Percentiles rank a stretch among this genome's conserved stretches.
These are phyloP conservation scores for Candida multigemmis DNA, from an alignment of 805 yeast species.

Conservation along the genomic window DNA sequence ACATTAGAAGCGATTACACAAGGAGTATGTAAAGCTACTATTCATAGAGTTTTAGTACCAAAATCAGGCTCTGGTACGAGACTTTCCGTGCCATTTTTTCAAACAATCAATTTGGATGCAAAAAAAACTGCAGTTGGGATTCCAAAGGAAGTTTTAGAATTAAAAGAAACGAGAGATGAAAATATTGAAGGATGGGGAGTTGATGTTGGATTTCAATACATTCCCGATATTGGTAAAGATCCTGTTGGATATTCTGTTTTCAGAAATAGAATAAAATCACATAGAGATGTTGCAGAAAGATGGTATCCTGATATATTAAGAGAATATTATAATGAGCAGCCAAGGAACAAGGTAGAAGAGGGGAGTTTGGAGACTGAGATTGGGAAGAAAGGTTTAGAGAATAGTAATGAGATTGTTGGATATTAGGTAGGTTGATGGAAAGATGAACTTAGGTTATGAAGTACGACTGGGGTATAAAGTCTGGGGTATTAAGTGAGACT, in stretches of 20 bases:
- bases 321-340: no score
- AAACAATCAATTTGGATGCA: slow-evolving; percentile 33
- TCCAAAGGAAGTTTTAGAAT: slow-evolving; percentile 15
- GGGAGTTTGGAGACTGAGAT: no score
- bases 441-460: no score
- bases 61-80: slow-evolving; percentile 28
- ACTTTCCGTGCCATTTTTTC: slow-evolving; percentile 40
- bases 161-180: slow-evolving; percentile 26
- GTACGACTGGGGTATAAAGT: no score
- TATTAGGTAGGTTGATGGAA: no score
- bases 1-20: slow-evolving; percentile 51
- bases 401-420: no score
- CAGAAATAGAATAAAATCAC: slow-evolving; percentile 34
- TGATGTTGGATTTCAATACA: slow-evolving; percentile 31
- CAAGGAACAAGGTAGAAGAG: no score
- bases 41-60: slow-evolving; percentile 45
- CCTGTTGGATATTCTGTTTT: slow-evolving; percentile 42
- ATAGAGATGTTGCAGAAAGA: slow-evolving; percentile 32
- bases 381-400: no score
- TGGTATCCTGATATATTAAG: slow-evolving; percentile 33
- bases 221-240: slow-evolving; percentile 22
- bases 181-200: slow-evolving; percentile 25
- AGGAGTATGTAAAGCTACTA: slow-evolving; percentile 52
- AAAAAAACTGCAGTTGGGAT: slow-evolving; percentile 17
- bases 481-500: no score